A percentile compares a stretch with the other conserved stretches of the same genome.
Evolutionary conservation across 2,329 filamentous ascomycete species (phyloP).

Genomic region (Fusarium begoniae): DNA sequence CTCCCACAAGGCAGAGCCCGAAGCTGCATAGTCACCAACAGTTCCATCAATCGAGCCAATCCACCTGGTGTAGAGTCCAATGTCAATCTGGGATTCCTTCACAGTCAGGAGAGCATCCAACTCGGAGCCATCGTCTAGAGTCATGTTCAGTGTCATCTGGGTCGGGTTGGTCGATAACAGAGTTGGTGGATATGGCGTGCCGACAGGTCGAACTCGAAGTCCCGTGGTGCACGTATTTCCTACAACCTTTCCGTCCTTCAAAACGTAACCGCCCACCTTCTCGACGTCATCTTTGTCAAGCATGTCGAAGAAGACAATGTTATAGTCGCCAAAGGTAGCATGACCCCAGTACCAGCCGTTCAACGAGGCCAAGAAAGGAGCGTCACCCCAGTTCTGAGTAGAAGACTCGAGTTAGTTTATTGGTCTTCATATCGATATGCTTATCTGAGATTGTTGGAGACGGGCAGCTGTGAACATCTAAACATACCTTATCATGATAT

Average conservation of each 20-base stretch:
- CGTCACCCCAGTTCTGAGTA: neutral
- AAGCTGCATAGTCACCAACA: neutral
- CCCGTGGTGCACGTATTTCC: neutral
- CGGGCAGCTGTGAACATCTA: neutral
- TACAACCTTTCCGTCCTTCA: neutral
- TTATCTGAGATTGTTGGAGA: neutral
- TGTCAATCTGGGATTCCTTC: neutral
- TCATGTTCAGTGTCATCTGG: neutral
- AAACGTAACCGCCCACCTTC: neutral
- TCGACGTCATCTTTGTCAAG: neutral
- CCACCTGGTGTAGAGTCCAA: neutral
- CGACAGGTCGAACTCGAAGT: neutral
- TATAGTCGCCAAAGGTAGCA: neutral
- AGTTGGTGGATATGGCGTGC: neutral
- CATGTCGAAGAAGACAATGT: neutral
- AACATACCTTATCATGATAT: neutral
- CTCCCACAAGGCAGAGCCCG: neutral
- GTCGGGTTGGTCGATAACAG: neutral
- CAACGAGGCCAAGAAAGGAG: neutral
- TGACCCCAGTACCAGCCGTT: neutral
- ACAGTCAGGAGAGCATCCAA: neutral
- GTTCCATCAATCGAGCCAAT: neutral
- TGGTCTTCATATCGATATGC: fast-evolving
- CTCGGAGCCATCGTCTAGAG: neutral
- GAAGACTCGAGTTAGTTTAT: neutral